These are phyloP conservation scores for Alternaria arbusti DNA, from an alignment of 2,329 filamentous ascomycete species.

Conservation along the genomic window DNA sequence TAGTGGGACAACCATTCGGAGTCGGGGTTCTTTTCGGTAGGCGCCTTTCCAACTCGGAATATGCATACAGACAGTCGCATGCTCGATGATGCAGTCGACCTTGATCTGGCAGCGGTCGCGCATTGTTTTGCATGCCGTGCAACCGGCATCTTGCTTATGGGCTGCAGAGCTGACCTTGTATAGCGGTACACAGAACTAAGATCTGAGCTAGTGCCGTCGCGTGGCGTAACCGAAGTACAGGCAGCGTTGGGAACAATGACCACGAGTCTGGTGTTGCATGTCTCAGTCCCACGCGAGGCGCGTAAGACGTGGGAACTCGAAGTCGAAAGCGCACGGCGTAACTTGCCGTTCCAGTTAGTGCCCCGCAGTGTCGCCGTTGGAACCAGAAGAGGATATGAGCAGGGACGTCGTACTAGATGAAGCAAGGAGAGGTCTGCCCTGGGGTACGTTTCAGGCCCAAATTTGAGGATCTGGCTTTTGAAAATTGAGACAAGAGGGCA, in stretches of 20 bases:
- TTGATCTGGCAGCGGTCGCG: constrained; percentile 2
- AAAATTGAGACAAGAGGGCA: constrained; percentile 7
- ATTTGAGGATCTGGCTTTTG: background rate
- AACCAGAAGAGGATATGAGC: background rate
- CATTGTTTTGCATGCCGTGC: constrained; percentile 11
- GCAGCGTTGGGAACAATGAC: constrained; percentile 10
- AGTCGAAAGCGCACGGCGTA: constrained; percentile 6
- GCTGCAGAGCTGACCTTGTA: constrained; percentile 15
- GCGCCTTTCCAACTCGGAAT: constrained; percentile 13
- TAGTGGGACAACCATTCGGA: constrained; percentile 17
- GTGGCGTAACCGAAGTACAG: constrained; percentile 17
- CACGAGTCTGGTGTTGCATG: constrained; percentile 16
- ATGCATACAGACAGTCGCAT: constrained; percentile 12
- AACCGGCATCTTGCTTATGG: constrained; percentile 15
- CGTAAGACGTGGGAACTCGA: constrained; percentile 8
- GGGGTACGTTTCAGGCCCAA: constrained; percentile 6
- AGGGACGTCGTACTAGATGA: constrained; percentile 13
- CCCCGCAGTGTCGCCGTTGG: constrained; percentile 5
- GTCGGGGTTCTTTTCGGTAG: constrained; percentile 16
- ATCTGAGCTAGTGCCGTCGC: constrained; percentile 14
- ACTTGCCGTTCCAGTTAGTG: constrained; percentile 4
- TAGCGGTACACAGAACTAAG: constrained; percentile 14
- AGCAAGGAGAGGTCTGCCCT: constrained; percentile 7
- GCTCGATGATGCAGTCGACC: constrained; percentile 15
- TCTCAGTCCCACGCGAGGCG: constrained; percentile 13